These are phyloP conservation scores for Coniochaeta hoffmannii DNA, from an alignment of 2,329 filamentous ascomycete species.

Conservation along the genomic window DNA sequence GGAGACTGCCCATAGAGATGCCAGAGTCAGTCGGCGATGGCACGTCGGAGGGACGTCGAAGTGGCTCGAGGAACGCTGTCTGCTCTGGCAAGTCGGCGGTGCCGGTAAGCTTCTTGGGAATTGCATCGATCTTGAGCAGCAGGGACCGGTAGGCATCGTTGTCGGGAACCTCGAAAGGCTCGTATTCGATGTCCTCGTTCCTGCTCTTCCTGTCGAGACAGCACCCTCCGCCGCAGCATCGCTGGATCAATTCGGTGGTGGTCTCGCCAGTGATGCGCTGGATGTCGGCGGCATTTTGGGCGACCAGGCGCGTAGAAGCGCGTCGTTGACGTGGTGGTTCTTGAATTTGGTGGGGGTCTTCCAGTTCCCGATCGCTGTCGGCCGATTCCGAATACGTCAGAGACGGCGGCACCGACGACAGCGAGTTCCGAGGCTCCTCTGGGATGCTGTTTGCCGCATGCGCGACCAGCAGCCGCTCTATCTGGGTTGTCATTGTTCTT, in stretches of 20 bases:
- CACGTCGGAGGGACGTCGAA: slow-evolving; percentile 30
- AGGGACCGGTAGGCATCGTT: slow-evolving; percentile 81
- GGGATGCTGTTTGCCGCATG: slow-evolving; percentile 34
- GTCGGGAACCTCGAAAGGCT: slow-evolving; percentile 55
- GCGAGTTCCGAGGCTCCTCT: slow-evolving; percentile 27
- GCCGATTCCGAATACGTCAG: slow-evolving; percentile 56
- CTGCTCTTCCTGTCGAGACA: slow-evolving; percentile 42
- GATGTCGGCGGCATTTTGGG: slow-evolving; percentile 54
- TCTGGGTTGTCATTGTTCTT: slow-evolving; percentile 24
- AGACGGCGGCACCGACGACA: slow-evolving; percentile 50
- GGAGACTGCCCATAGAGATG: slow-evolving; percentile 32
- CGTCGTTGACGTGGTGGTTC: slow-evolving; percentile 47
- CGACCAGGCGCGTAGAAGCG: slow-evolving; percentile 62
- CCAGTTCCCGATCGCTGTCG: slow-evolving; percentile 42
- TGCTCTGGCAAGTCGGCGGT: slow-evolving; percentile 66
- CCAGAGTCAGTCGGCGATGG: slow-evolving; percentile 43
- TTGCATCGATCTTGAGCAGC: slow-evolving; percentile 64
- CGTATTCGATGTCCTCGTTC: slow-evolving; percentile 40
- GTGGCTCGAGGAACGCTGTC: slow-evolving; percentile 62
- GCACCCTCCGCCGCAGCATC: slow-evolving; percentile 59
- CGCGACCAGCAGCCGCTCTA: slow-evolving; percentile 32
- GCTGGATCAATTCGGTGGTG: slow-evolving; percentile 51
- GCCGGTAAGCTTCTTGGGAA: slow-evolving; percentile 67
- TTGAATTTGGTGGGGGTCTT: slow-evolving; percentile 37
- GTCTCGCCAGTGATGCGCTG: slow-evolving; percentile 58